Evolutionary conservation across 1,284 basidiomycete species (phyloP), one percentile per base, ranked within the genome.

Genomic region (Cystobasidiaceae sp.): DNA sequence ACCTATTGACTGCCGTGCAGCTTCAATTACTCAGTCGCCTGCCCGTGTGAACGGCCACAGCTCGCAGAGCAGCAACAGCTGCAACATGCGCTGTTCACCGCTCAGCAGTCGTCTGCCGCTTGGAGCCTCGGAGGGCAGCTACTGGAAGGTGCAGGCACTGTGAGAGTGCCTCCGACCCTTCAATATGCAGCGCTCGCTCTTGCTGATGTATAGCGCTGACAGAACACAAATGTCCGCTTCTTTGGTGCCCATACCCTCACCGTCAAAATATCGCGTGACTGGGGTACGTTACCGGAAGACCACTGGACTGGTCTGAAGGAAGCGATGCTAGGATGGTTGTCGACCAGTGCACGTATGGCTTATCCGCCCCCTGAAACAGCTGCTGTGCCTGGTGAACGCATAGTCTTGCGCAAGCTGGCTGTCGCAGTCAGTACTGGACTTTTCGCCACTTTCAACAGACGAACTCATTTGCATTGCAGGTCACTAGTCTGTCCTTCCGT

Each of bases 171-270:
- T n/a, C n/a, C n/a, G n/a, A n/a, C n/a, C n/a, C n/a, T n/a, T n/a
- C n/a, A n/a, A n/a, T n/a, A n/a, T n/a, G n/a, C n/a, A n/a, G n/a
- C n/a, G n/a, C n/a, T n/a, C n/a, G n/a, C n/a, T n/a, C n/a, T n/a
- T n/a, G n/a, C n/a, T n/a, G n/a, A n/a, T n/a, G n/a, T n/a, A n/a
- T n/a, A n/a, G n/a, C 15, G 32, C 41, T 23, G 17, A 34, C 34
- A 50, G 58, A 54, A 71, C 37, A 45, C 63, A 23, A 67, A 71
- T 33, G 45, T 67, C 7, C 69, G 73, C 34, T 74, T 75, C 69
- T 74, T 74, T 49, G 74, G 68, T 15, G 71, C 72, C 6, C 66
- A 67, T 32, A 73, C 73, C 0, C 49, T 75, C 25, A 66, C 70
- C 27, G 57, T 68, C 39, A 71, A 71, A 43, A 67, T 75, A 60